Percentiles rank a stretch among this genome's conserved stretches.
phyloP scores from a whole-genome alignment of 2,329 filamentous ascomycete species.

The Zalaria obscura region DNA sequence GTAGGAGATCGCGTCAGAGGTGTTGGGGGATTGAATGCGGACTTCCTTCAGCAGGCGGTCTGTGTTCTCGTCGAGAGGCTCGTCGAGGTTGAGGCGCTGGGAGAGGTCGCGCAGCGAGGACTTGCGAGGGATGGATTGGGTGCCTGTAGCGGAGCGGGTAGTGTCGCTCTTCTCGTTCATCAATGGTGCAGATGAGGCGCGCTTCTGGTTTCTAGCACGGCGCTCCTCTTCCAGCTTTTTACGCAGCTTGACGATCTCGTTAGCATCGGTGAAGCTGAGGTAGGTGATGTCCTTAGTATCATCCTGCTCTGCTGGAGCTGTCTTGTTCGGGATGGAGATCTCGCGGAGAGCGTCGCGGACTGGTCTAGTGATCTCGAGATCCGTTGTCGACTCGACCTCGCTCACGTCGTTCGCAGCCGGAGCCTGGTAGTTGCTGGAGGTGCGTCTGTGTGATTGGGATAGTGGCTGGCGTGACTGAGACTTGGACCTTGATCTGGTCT shows the following conservation, averaged over 20 bases:
- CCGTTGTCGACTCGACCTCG: slow-evolving; percentile 11
- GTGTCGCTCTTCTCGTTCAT: slow-evolving; percentile 22
- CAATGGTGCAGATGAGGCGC: slow-evolving; percentile 14
- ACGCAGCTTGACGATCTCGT: slow-evolving; percentile 39
- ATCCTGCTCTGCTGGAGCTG: slow-evolving; percentile 5
- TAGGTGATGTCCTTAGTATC: slow-evolving; percentile 31
- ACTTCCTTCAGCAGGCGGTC: slow-evolving; percentile 16
- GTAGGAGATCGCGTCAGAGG: slow-evolving; percentile 13
- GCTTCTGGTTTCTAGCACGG: slow-evolving; percentile 23
- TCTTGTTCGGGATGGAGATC: not conserved
- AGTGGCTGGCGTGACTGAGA: slow-evolving; percentile 6
- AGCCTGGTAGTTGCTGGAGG: slow-evolving; percentile 4
- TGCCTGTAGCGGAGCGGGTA: slow-evolving; percentile 17
- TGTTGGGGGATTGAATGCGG: slow-evolving; percentile 21
- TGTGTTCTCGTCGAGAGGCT: slow-evolving; percentile 17
- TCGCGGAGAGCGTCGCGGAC: slow-evolving; percentile 9
- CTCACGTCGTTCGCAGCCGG: slow-evolving; percentile 8
- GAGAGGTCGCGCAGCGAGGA: slow-evolving; percentile 40
- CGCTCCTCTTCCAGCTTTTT: slow-evolving; percentile 42
- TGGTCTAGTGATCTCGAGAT: slow-evolving; percentile 7
- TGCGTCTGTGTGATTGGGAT: slow-evolving; percentile 5
- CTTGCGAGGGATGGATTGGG: slow-evolving; percentile 32
- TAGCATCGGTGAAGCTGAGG: slow-evolving; percentile 39
- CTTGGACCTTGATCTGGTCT: slow-evolving; percentile 9
- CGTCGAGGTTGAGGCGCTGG: slow-evolving; percentile 6